phyloP scores from a whole-genome alignment of 1,284 basidiomycete species.

The Schizophyllum commune region DNA sequence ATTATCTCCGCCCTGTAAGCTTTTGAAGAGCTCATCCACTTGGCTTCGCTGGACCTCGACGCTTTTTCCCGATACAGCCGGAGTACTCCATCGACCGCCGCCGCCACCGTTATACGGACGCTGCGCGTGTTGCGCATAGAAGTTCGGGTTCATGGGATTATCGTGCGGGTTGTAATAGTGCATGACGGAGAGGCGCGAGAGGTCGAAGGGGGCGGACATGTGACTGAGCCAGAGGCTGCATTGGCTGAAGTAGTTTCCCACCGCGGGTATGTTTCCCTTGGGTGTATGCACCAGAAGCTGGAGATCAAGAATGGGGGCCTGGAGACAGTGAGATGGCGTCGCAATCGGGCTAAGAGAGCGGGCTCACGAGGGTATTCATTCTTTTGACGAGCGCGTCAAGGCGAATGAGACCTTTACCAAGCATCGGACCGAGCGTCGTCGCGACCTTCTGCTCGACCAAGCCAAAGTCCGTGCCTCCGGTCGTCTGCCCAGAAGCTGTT shows the following conservation, averaged over 20 bases:
- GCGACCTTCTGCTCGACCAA: conserved; percentile 83
- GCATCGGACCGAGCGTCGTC: conserved; percentile 70
- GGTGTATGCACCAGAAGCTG: conserved; percentile 89
- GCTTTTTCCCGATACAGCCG: conserved; percentile 62
- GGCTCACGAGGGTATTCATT: conserved; percentile 28
- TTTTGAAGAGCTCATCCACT: conserved; percentile 91
- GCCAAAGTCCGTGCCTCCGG: conserved; percentile 64
- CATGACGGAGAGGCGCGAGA: conserved; percentile 50
- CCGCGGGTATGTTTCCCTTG: conserved; percentile 80
- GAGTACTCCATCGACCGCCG: conserved; percentile 51
- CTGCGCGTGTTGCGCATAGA: neutral
- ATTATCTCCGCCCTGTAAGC: conserved; percentile 80
- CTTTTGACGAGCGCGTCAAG: conserved; percentile 76
- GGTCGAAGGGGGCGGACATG: conserved; percentile 55
- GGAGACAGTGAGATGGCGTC: conserved; percentile 11
- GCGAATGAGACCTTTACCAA: conserved; percentile 75
- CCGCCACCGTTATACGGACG: conserved; percentile 23
- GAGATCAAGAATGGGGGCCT: conserved; percentile 77
- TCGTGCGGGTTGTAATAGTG: conserved; percentile 89
- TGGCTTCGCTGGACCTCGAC: conserved; percentile 91
- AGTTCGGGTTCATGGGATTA: conserved; percentile 42
- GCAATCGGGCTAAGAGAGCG: conserved; percentile 2
- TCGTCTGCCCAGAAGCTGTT: conserved; percentile 40
- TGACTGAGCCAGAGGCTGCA: conserved; percentile 74
- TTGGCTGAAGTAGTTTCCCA: conserved; percentile 69